Conservation (phyloP, 352 stramenopile species). For the Elongisporangium senticosum region DNA sequence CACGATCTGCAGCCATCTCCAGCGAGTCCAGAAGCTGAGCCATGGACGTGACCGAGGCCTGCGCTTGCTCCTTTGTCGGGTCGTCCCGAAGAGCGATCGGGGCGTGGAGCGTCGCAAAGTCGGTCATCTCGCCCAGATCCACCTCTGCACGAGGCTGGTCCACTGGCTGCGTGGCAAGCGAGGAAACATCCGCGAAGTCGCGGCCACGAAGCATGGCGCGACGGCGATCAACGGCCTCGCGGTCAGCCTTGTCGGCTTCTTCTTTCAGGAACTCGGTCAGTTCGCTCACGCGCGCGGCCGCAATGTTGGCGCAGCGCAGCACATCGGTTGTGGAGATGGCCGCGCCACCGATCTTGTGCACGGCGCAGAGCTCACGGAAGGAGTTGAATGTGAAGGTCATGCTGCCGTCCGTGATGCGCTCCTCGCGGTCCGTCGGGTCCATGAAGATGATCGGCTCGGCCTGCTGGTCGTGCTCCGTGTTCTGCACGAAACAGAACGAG, state of each 20-base stretch:
- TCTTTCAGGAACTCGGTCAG: slow-evolving; percentile 75
- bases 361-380: slow-evolving; percentile 86
- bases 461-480: slow-evolving; percentile 21
- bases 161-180: slow-evolving; percentile 16
- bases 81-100: slow-evolving; percentile 71
- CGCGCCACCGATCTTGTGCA: slow-evolving; percentile 88
- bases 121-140: slow-evolving; percentile 78
- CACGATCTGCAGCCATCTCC: slow-evolving; percentile 43
- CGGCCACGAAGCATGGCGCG: slow-evolving; percentile 66
- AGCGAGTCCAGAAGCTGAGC: slow-evolving; percentile 66
- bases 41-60: slow-evolving; percentile 62
- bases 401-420: slow-evolving; percentile 81
- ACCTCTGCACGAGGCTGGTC: slow-evolving; percentile 39
- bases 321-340: slow-evolving; percentile 60
- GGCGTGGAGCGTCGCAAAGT: slow-evolving; percentile 70
- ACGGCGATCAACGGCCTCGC: slow-evolving; percentile 50
- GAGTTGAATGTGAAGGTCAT: slow-evolving; percentile 91
- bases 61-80: slow-evolving; percentile 40
- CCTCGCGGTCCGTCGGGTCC: slow-evolving; percentile 87
- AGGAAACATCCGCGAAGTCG: slow-evolving; percentile 65
- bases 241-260: slow-evolving; percentile 71
- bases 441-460: slow-evolving; percentile 68
- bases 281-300: slow-evolving; percentile 68
- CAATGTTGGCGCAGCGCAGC: slow-evolving; percentile 71
- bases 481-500: slow-evolving; percentile 86